Conservation (phyloP, 78 protist genomes). For the Speleostelium caveatum region DNA sequence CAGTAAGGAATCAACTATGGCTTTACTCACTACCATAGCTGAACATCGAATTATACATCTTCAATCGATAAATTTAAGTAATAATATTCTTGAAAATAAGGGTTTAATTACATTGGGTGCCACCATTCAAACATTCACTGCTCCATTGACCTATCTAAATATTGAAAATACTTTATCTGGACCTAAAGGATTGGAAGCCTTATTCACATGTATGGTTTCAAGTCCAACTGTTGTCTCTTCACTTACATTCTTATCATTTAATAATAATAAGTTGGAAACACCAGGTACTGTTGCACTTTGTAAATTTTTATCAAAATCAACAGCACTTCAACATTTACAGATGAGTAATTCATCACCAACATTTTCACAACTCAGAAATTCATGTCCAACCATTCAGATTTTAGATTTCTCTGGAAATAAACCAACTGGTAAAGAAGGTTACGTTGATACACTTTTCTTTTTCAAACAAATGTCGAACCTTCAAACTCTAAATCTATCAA, state of each 20-base stretch:
- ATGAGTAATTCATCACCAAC: constrained; percentile 45
- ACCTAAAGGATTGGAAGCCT: constrained; percentile 50
- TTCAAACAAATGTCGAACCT: constrained; percentile 34
- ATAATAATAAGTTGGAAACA: constrained; percentile 41
- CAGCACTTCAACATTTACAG: constrained; percentile 5
- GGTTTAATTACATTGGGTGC: constrained; percentile 49
- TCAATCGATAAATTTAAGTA: constrained; percentile 8
- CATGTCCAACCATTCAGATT: neutral
- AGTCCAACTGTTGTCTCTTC: neutral
- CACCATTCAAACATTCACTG: constrained; percentile 40
- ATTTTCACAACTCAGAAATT: constrained; percentile 3
- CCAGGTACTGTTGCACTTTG: constrained; percentile 40
- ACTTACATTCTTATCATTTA: constrained; percentile 3
- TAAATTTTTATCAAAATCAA: constrained; percentile 34
- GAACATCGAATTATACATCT: constrained; percentile 40
- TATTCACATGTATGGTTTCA: constrained; percentile 19
- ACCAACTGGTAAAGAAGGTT: constrained; percentile 36
- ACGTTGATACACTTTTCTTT: constrained; percentile 23
- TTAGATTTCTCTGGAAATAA: constrained; percentile 47
- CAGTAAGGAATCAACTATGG: constrained; percentile 51
- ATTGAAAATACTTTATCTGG: constrained; percentile 11
- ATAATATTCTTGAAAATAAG: constrained; percentile 55
- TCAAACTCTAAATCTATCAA: constrained; percentile 1
- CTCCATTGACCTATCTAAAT: constrained; percentile 19
- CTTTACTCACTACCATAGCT: constrained; percentile 3